Conservation (phyloP, 2,329 filamentous ascomycete genomes). For the Colletotrichum siamense region DNA sequence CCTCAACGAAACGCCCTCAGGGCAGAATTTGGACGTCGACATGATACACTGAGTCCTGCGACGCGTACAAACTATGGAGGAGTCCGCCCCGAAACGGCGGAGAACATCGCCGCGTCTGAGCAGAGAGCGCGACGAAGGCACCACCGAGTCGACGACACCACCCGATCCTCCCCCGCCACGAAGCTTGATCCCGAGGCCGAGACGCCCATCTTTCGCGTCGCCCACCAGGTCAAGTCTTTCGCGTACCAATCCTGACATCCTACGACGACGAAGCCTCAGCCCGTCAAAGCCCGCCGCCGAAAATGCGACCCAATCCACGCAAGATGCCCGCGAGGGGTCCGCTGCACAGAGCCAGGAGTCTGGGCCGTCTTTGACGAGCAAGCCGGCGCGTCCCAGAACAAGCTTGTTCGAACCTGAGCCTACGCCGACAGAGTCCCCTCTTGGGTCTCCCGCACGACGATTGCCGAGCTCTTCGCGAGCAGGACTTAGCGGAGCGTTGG, state of each 20-base stretch:
- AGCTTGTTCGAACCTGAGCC: neutral
- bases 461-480: constrained; percentile 27
- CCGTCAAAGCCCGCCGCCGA: constrained; percentile 24
- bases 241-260: constrained; percentile 64
- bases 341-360: neutral
- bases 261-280: constrained; percentile 32
- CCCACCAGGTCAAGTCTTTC: constrained; percentile 70
- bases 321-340: neutral
- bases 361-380: neutral
- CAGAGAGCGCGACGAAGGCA: constrained; percentile 20
- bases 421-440: neutral
- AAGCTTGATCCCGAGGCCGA: constrained; percentile 27
- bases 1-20: neutral
- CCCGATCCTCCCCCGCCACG: constrained; percentile 28
- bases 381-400: constrained; percentile 1
- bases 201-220: constrained; percentile 67
- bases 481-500: constrained; percentile 35
- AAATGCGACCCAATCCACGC: neutral
- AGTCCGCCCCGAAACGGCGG: constrained; percentile 67
- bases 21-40: neutral
- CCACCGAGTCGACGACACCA: constrained; percentile 41
- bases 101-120: constrained; percentile 63
- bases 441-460: constrained; percentile 24
- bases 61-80: constrained; percentile 42
- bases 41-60: neutral